A percentile compares a stretch with the other conserved stretches of the same genome.
Evolutionary conservation across 1,284 basidiomycete genomes (phyloP).

Genomic region (Malassezia globosa): DNA sequence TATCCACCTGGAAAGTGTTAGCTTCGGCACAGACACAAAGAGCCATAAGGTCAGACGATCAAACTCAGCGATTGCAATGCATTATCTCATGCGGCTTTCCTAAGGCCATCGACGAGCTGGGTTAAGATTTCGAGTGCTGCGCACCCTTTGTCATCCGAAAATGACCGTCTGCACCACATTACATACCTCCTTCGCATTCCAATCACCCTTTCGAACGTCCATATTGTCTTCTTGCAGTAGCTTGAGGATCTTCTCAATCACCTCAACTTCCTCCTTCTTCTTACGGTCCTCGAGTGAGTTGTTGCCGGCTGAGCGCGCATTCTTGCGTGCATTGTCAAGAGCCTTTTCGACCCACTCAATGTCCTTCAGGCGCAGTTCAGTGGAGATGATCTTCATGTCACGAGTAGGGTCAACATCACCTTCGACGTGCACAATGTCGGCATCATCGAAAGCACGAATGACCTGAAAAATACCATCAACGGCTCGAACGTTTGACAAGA

Average conservation of each 20-base stretch:
- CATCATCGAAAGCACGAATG: constrained; percentile 93
- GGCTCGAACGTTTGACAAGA: constrained; percentile 91
- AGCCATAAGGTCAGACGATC: neutral
- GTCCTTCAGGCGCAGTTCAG: constrained; percentile 69
- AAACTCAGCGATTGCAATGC: constrained; percentile 25
- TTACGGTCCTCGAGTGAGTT: constrained; percentile 83
- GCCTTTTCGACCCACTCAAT: constrained; percentile 97
- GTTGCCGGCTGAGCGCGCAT: constrained; percentile 52
- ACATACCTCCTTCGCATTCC: constrained; percentile 92
- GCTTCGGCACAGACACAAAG: neutral
- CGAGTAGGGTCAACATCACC: constrained; percentile 90
- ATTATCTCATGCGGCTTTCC: constrained; percentile 42
- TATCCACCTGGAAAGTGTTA: constrained; percentile 63
- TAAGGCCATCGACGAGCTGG: constrained; percentile 59
- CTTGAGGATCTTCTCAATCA: constrained; percentile 70
- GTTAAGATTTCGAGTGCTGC: constrained; percentile 59
- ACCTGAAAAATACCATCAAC: constrained; percentile 99
- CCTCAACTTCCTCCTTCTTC: constrained; percentile 86
- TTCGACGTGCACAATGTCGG: constrained; percentile 97
- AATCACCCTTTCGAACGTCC: constrained; percentile 86
- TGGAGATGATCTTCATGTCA: constrained; percentile 97
- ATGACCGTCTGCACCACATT: neutral
- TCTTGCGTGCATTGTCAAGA: constrained; percentile 54
- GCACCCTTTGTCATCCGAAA: constrained; percentile 66
- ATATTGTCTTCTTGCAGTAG: constrained; percentile 68